Evolutionary conservation across 1,139 yeast genomes (phyloP).

Genomic region (Protomyces lactucae-debilis): DNA sequence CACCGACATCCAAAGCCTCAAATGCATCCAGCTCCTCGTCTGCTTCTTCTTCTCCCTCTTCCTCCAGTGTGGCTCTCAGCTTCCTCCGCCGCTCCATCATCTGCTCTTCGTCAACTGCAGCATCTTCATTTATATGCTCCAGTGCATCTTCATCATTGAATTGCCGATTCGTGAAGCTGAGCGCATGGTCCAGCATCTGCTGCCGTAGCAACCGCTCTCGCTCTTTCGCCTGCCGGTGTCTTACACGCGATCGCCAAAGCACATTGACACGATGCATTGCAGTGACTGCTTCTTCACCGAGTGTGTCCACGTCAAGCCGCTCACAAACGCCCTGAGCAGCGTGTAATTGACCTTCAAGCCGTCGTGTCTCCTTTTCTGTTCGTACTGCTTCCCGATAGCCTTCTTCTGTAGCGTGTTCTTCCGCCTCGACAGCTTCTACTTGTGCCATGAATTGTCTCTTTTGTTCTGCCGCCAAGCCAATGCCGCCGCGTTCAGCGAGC

Average conservation of each 20-base stretch:
- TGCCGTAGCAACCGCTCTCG: slow-evolving; percentile 26
- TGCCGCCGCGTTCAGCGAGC: slow-evolving; percentile 34
- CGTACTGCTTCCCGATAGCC: slow-evolving; percentile 35
- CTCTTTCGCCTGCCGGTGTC: slow-evolving; percentile 29
- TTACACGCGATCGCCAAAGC: slow-evolving; percentile 34
- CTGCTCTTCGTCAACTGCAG: neutral
- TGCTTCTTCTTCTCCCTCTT: slow-evolving; percentile 35
- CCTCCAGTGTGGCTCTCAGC: slow-evolving; percentile 12
- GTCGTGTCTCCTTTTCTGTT: slow-evolving; percentile 31
- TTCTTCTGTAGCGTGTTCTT: slow-evolving; percentile 25
- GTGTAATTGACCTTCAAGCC: slow-evolving; percentile 29
- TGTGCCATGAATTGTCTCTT: slow-evolving; percentile 32
- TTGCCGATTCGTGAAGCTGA: slow-evolving; percentile 4
- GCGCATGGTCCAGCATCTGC: slow-evolving; percentile 16
- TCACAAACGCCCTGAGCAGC: slow-evolving; percentile 34
- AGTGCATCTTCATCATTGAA: slow-evolving; percentile 7
- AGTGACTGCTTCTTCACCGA: slow-evolving; percentile 3
- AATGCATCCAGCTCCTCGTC: slow-evolving; percentile 39
- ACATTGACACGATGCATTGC: slow-evolving; percentile 31
- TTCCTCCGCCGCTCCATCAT: neutral
- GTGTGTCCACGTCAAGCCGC: slow-evolving; percentile 29
- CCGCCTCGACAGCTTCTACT: slow-evolving; percentile 17
- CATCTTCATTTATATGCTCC: neutral
- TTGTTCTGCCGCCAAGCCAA: slow-evolving; percentile 35
- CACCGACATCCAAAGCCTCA: slow-evolving; percentile 34